Evolutionary conservation across 495 filamentous ascomycete species (phyloP), one percentile per base, ranked within the genome.

Genomic region (Lasiosphaeria hispida): DNA sequence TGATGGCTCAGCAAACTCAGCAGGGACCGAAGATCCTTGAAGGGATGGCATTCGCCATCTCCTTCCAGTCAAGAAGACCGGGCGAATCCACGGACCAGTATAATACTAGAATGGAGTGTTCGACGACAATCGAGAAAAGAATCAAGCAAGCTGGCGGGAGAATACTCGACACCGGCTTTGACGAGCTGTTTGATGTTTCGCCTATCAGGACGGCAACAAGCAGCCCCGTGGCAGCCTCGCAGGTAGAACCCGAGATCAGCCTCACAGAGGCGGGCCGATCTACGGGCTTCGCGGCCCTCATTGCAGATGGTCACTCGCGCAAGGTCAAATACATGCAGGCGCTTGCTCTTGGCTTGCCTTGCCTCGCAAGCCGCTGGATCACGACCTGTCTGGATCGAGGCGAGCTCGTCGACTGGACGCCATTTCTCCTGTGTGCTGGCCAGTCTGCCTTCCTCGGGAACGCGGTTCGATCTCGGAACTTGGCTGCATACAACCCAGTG

Each of bases 271-370:
- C 72, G 10, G 81, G 84, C 30, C 69, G 77, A 14, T 67, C 77
- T 10, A 72, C 87, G 0, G 90, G 91, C 4, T 97, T 98, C 69
- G 81, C 86, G 0, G 90, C 88, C 18, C 74, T 97, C 14, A 91
- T 98, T 58, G 87, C 94, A 0, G 89, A 97, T 69, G 82, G 82
- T 30, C 87, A 96, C 70, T 95, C 88, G 10, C 85, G 94, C n/a
- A 87, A 88, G 54, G 83, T 85, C 37, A 98, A 98, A 61, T 96
- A 94, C 71, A 88, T 98, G 80, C 93, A 97, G 69, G 94, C 94
- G 0, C 84, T 98, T 10, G 92, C 95, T 7, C 81, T 98, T 4
- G 90, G 90, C 4, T 69, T 98, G 1, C 95, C 95, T 0, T 95
- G 91, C 61, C 78, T 98, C 6, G 84, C 87, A 4, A 79, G 79